Evolutionary conservation across 2,329 filamentous ascomycete species (phyloP).

Genomic region (Pseudocercospora crystallina): DNA sequence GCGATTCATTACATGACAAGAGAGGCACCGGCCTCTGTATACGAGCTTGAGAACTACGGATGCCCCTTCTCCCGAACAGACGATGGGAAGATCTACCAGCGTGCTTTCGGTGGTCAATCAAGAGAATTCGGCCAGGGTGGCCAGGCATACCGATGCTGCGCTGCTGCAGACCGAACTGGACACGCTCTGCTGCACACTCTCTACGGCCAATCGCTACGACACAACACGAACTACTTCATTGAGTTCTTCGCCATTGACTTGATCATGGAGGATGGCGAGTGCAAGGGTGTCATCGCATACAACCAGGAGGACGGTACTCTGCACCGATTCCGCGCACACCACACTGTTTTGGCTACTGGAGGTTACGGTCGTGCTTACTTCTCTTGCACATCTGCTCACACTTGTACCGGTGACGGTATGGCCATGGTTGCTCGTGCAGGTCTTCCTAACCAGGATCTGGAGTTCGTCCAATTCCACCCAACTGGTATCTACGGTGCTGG

Average conservation of each 20-base stretch:
- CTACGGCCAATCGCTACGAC: conserved; percentile 92
- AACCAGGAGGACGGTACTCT: conserved; percentile 98
- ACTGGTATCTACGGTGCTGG: conserved; percentile 98
- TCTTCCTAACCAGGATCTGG: conserved; percentile 97
- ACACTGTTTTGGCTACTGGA: conserved; percentile 95
- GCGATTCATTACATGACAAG: conserved; percentile 99
- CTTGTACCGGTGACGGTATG: conserved; percentile 98
- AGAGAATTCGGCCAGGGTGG: conserved; percentile 94
- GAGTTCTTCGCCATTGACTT: conserved; percentile 97
- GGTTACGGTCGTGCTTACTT: conserved; percentile 98
- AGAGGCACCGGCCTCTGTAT: conserved; percentile 85
- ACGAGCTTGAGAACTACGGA: conserved; percentile 95
- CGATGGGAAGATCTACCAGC: conserved; percentile 96
- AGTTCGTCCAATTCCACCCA: conserved; percentile 99
- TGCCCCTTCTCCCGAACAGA: conserved; percentile 96
- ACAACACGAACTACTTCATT: conserved; percentile 99
- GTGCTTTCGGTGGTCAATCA: conserved; percentile 96
- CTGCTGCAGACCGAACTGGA: conserved; percentile 92
- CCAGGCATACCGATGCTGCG: conserved; percentile 95
- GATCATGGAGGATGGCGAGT: conserved; percentile 96
- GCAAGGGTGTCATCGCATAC: conserved; percentile 94
- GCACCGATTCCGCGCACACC: conserved; percentile 93
- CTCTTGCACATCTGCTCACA: conserved; percentile 96
- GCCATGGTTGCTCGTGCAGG: conserved; percentile 98
- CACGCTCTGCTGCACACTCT: conserved; percentile 98